Conservation (phyloP, 495 filamentous ascomycete genomes). For the Lasiosphaeria ovina region DNA sequence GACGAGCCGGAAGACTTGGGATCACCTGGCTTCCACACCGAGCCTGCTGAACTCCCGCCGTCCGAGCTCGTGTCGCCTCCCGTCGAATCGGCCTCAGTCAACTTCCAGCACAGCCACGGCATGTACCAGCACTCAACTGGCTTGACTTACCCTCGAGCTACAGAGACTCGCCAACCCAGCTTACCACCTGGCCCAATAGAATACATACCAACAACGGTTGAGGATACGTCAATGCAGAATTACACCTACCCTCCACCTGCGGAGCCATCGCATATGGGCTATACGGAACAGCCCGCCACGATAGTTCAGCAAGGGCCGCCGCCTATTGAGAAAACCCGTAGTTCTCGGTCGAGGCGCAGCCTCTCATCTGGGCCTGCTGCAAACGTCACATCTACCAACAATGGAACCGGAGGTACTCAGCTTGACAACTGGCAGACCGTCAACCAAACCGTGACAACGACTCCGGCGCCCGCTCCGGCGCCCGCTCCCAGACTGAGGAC, state of each 20-base stretch:
- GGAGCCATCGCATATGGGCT: slow-evolving; percentile 6
- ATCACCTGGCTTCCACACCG: slow-evolving; percentile 28
- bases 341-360: slow-evolving; percentile 12
- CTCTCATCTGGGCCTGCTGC: slow-evolving; percentile 8
- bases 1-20: slow-evolving; percentile 30
- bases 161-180: slow-evolving; percentile 7
- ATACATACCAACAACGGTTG: slow-evolving; percentile 12
- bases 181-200: slow-evolving; percentile 10
- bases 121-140: slow-evolving; percentile 23
- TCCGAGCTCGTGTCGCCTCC: slow-evolving; percentile 13
- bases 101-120: slow-evolving; percentile 14
- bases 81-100: slow-evolving; percentile 14
- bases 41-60: slow-evolving; percentile 11
- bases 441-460: background rate
- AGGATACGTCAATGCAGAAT: slow-evolving; percentile 13
- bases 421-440: slow-evolving; percentile 20
- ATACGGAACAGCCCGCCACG: slow-evolving; percentile 8
- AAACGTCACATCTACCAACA: slow-evolving; percentile 2
- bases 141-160: slow-evolving; percentile 19
- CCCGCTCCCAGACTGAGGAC: slow-evolving; percentile 4
- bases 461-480: slow-evolving; percentile 3
- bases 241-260: slow-evolving; percentile 10
- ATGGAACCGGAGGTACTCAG: background rate
- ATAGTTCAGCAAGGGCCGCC: slow-evolving; percentile 8
- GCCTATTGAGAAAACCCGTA: background rate